Evolutionary conservation across 805 yeast genomes (phyloP), one percentile per base, ranked within the genome.

Genomic region (Yarrowia sp.): DNA sequence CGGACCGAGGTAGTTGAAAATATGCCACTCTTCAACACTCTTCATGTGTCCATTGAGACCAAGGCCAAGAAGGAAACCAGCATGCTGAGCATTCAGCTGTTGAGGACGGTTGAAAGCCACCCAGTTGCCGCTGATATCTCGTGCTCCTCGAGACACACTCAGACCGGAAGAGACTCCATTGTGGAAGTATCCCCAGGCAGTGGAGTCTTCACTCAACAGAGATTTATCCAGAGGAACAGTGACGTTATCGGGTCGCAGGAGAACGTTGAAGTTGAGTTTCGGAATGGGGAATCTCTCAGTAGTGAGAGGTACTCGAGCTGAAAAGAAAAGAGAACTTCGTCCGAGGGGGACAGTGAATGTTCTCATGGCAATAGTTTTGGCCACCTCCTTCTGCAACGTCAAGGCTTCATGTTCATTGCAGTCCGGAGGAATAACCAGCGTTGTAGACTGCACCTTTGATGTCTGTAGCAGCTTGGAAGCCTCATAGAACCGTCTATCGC

Each of bases 1-100:
- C 0, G 97, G 96, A 0, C 97, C 96, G 63, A 95, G 77, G 69
- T 91, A 92, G 72, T 93, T 92, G 74, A 91, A 95, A 35, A 93
- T 89, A 73, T 92, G 97, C 98, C 98, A 95, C 74, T 95, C 97
- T 71, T 93, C 98, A 31, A 95, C 76, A 45, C 81, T 80, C 65
- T 83, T 85, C 70, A 95, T 76, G 73, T 92, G 97, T 0, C 98
- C 98, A 75, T 90, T 90, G 35, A 95, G 77, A 0, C 99, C 99
- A 31, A 95, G 78, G 0, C 98, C 99, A 17, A 91, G 76, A n/a
- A 95, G 75, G 69, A 95, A 92, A 0, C 99, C 99, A 22, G 97
- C 98, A 78, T 92, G 97, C 67, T 90, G 92, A 0, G 96, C 83
- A 69, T 84, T 86, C 36, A 89, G 74, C n/a, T 77, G 81, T 0